Evolutionary conservation across 1,139 yeast genomes (phyloP), one percentile per base, ranked within the genome.

Genomic region (Kurtzmaniella quercitrusa): DNA sequence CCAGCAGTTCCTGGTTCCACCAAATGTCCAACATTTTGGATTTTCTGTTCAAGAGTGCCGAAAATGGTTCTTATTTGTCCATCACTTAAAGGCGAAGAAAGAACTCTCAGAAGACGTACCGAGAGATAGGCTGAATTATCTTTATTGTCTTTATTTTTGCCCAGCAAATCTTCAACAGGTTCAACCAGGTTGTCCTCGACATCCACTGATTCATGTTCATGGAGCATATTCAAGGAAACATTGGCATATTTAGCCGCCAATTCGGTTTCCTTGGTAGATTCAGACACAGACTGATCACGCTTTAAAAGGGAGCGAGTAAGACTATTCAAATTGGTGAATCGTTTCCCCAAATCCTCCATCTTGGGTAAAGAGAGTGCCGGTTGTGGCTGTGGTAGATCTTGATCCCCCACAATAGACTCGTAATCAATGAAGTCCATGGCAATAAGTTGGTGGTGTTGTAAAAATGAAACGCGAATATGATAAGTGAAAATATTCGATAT

Each of bases 1-100:
- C 88, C 88, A n/a, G 70, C 52, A 22, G 78, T 60, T 8, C 79
- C 83, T 0, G 85, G 71, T 36, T 75, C 74, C 9, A 78, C 71
- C 38, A 82, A 57, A 38, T 67, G 66, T 5, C 65, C 44, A 18
- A 60, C 54, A 19, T 65, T 47, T 14, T 50, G 41, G 16, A 55
- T 47, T 42, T 68, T 70, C 17, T 65, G 61, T 42, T 82, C 82
- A 19, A 82, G 55, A 2, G 72, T 52, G 3, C 61, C 53, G 43
- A 84, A 65, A 1, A 84, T 63, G 42, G 77, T 76, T 52, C 79
- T 58, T 37, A 76, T 59, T 14, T 74, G 59, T 9, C 70, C 54
- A 50, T 82, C 87, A 42, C 74, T 63, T 34, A 71, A 61, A 17
- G 72, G 68, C 35, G 68, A 67, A 49, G 76, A 78, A 47, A 78